Evolutionary conservation across 2,329 filamentous ascomycete species (phyloP).

Genomic region (Biscogniauxia sp.): DNA sequence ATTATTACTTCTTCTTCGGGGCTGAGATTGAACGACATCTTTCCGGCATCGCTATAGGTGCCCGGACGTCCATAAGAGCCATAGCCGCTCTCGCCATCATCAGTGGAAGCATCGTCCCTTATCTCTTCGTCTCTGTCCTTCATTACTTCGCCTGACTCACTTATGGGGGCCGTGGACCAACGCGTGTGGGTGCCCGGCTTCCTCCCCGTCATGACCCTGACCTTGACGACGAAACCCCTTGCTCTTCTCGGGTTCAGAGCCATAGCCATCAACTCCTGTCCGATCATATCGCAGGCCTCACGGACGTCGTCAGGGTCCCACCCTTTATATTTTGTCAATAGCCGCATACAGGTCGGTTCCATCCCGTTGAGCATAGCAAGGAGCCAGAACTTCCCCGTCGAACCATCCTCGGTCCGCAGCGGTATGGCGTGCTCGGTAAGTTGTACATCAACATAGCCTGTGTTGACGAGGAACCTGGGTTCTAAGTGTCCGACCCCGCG

Average conservation of each 20-base stretch:
- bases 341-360: constrained; percentile 48
- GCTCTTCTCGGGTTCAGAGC: constrained; percentile 44
- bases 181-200: constrained; percentile 41
- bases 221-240: constrained; percentile 44
- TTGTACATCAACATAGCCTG: constrained; percentile 52
- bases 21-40: not conserved
- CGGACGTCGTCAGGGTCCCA: constrained; percentile 52
- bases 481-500: constrained; percentile 46
- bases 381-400: constrained; percentile 53
- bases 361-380: constrained; percentile 50
- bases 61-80: constrained; percentile 7
- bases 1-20: not conserved
- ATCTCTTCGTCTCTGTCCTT: constrained; percentile 6
- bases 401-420: constrained; percentile 43
- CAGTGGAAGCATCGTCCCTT: not conserved
- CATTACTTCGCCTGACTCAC: constrained; percentile 16
- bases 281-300: constrained; percentile 44
- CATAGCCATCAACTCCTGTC: constrained; percentile 46
- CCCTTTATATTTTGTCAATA: constrained; percentile 51
- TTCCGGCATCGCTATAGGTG: not conserved
- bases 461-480: constrained; percentile 42
- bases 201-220: constrained; percentile 48
- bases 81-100: constrained; percentile 17
- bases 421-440: constrained; percentile 48
- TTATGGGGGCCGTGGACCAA: constrained; percentile 27